These are phyloP conservation scores for Amylostereum chailletii DNA, from an alignment of 1,284 basidiomycete species.

Conservation along the genomic window DNA sequence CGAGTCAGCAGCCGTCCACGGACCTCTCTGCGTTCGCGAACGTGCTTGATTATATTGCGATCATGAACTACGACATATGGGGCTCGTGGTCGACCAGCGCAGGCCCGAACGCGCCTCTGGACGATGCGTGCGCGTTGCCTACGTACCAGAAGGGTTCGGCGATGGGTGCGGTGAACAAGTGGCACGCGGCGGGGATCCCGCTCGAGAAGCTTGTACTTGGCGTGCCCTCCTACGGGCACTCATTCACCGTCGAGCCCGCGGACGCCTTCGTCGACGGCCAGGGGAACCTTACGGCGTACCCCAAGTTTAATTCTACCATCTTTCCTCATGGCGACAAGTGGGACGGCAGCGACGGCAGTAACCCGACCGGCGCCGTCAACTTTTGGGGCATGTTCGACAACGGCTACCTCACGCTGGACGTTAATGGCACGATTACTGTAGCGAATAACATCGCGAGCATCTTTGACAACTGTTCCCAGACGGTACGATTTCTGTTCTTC, in stretches of 20 bases:
- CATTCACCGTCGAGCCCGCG: conserved; percentile 30
- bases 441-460: conserved; percentile 33
- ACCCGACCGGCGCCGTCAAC: conserved; percentile 34
- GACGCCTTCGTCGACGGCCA: conserved; percentile 23
- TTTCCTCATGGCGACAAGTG: conserved; percentile 44
- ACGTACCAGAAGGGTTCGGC: conserved; percentile 64
- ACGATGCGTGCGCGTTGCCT: conserved; percentile 56
- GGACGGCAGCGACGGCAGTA: conserved; percentile 30
- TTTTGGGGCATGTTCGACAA: conserved; percentile 46
- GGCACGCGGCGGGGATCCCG: conserved; percentile 72
- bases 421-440: conserved; percentile 36
- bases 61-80: conserved; percentile 83
- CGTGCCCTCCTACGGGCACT: conserved; percentile 66
- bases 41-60: conserved; percentile 65
- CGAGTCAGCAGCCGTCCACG: conserved; percentile 37
- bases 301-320: conserved; percentile 31
- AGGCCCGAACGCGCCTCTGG: conserved; percentile 75
- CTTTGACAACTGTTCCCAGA: conserved; percentile 54
- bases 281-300: conserved; percentile 30
- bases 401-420: conserved; percentile 44
- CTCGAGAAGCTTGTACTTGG: conserved; percentile 67
- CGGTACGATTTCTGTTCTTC: conserved; percentile 31
- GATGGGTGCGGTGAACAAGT: conserved; percentile 56
- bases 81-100: conserved; percentile 37
- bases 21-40: conserved; percentile 62